Conservation (phyloP, 768 basidiomycete genomes). For the Neoboletus subvelutipes region DNA sequence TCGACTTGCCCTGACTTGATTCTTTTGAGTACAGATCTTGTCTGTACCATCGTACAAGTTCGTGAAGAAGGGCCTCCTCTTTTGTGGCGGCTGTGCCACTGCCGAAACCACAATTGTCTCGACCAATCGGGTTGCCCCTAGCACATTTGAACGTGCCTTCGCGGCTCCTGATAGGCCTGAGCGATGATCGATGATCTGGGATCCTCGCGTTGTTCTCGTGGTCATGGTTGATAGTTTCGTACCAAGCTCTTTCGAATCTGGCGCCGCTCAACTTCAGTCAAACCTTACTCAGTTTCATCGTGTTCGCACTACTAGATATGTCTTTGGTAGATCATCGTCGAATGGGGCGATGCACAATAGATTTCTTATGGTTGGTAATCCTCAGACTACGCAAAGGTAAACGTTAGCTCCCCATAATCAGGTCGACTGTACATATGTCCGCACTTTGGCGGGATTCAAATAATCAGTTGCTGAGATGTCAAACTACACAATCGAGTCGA, state of each 20-base stretch:
- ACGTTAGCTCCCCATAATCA: no score
- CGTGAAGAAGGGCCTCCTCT: no score
- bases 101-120: background rate
- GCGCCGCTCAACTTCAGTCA: background rate
- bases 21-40: background rate
- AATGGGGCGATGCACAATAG: no score
- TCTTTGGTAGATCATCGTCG: background rate
- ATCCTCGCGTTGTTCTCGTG: background rate
- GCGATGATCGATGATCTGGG: no score
- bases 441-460: background rate
- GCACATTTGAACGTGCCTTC: no score
- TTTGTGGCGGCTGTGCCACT: background rate
- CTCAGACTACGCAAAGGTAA: background rate
- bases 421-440: background rate
- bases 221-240: background rate
- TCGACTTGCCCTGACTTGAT: background rate
- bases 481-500: no score
- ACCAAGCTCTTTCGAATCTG: background rate
- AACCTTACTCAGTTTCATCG: no score
- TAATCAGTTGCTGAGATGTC: background rate
- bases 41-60: background rate
- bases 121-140: background rate
- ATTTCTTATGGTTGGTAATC: background rate
- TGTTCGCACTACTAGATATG: background rate
- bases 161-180: no score